A percentile compares a stretch with the other conserved stretches of the same genome.
Conservation (phyloP, 2,329 filamentous ascomycete species). For the Teratosphaeria destructans region DNA sequence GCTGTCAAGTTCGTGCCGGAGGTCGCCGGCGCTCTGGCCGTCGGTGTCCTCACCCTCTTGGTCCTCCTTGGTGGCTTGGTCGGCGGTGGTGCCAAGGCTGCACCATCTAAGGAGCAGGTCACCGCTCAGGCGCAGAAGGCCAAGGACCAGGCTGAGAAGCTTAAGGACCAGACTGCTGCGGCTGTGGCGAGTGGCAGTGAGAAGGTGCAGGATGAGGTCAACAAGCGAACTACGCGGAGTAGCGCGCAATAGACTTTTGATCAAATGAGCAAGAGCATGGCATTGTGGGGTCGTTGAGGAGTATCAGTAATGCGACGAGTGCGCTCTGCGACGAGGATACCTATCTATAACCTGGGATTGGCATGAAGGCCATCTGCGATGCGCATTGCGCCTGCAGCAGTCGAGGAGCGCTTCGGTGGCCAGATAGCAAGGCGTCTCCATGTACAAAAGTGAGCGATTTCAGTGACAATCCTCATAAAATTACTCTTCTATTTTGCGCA, state of each 20-base stretch:
- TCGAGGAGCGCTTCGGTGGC: neutral
- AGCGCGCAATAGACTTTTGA: neutral
- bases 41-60: slow-evolving; percentile 58
- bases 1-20: slow-evolving; percentile 86
- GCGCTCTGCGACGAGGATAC: neutral
- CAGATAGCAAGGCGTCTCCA: neutral
- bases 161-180: slow-evolving; percentile 61
- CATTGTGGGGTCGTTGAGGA: neutral
- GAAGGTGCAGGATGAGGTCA: slow-evolving; percentile 63
- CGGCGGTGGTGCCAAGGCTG: slow-evolving; percentile 48
- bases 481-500: neutral
- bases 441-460: neutral
- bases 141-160: slow-evolving; percentile 49
- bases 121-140: slow-evolving; percentile 44
- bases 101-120: slow-evolving; percentile 50
- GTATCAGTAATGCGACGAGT: neutral
- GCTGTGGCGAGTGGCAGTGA: slow-evolving; percentile 51
- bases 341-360: neutral
- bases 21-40: slow-evolving; percentile 70
- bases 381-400: neutral
- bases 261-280: neutral
- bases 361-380: neutral
- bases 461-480: neutral
- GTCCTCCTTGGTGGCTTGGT: slow-evolving; percentile 60
- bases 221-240: slow-evolving; percentile 47